phyloP scores from a whole-genome alignment of 768 basidiomycete genomes.

The Sporobolomyces roseus region DNA sequence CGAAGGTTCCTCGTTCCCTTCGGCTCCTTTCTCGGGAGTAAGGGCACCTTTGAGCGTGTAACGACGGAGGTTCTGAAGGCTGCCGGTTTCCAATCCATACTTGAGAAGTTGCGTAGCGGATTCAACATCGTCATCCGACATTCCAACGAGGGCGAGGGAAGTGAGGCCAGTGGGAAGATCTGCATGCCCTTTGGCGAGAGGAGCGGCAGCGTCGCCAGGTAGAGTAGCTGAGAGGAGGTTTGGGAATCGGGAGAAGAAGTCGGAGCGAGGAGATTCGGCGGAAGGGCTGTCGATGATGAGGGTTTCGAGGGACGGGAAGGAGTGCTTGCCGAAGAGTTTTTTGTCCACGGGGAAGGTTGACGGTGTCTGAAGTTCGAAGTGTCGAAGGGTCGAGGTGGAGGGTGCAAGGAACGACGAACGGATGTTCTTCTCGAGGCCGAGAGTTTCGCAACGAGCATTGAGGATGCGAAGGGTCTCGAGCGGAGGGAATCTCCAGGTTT shows the following conservation, averaged over 20 bases:
- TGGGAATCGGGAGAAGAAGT: conserved; percentile 1
- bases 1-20: too few species aligned
- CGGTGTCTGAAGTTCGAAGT: not conserved
- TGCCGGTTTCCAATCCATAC: too few species aligned
- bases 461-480: not conserved
- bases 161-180: too few species aligned
- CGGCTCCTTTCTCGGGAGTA: too few species aligned
- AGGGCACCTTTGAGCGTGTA: too few species aligned
- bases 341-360: not conserved
- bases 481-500: not conserved
- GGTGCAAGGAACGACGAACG: not conserved
- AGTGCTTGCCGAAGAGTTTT: not conserved
- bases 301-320: not conserved
- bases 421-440: not conserved
- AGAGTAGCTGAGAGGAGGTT: too few species aligned
- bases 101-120: too few species aligned
- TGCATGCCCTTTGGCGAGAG: too few species aligned
- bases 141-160: too few species aligned
- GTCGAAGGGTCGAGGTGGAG: not conserved
- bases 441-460: not conserved
- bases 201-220: too few species aligned
- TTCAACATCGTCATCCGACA: too few species aligned
- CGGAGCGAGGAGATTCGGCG: not conserved
- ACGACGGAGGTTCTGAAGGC: too few species aligned
- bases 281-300: not conserved